Evolutionary conservation across 2,329 filamentous ascomycete species (phyloP).

Genomic region (Xylariaceae sp.): DNA sequence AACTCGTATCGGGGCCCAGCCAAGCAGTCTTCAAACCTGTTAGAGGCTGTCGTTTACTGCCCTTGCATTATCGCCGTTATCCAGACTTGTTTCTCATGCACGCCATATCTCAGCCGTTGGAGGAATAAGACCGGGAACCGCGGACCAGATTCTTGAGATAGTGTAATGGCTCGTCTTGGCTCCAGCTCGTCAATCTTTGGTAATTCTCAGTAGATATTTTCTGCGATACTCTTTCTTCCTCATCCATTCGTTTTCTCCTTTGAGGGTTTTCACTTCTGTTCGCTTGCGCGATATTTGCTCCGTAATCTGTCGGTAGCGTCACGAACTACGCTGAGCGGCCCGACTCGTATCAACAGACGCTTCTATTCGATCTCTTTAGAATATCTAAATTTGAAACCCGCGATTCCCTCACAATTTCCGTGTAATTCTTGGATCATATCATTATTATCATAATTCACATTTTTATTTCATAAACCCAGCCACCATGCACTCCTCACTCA

Average conservation of each 20-base stretch:
- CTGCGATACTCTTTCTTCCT: conserved; percentile 3
- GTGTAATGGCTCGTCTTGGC: neutral
- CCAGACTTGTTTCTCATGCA: conserved; percentile 5
- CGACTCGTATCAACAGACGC: no score
- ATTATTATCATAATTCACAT: neutral
- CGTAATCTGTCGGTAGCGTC: no score
- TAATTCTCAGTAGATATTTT: neutral
- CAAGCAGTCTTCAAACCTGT: neutral
- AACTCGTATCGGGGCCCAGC: conserved; percentile 12
- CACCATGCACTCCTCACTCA: conserved; percentile 16
- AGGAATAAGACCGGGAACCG: conserved; percentile 1
- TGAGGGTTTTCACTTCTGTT: neutral
- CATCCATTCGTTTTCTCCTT: neutral
- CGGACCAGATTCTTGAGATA: conserved; percentile 4
- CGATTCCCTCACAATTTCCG: no score
- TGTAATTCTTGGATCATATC: neutral
- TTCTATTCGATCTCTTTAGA: no score
- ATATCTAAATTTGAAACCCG: no score
- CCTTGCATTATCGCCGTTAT: conserved; percentile 3
- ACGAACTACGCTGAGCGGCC: no score
- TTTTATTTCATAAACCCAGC: neutral
- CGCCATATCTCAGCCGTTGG: conserved; percentile 6
- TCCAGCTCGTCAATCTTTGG: neutral
- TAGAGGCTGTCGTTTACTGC: neutral
- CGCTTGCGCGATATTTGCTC: no score